A percentile compares a stretch with the other conserved stretches of the same genome.
Evolutionary conservation across 805 yeast species (phyloP).

Genomic region (Wickerhamiella musiphila): DNA sequence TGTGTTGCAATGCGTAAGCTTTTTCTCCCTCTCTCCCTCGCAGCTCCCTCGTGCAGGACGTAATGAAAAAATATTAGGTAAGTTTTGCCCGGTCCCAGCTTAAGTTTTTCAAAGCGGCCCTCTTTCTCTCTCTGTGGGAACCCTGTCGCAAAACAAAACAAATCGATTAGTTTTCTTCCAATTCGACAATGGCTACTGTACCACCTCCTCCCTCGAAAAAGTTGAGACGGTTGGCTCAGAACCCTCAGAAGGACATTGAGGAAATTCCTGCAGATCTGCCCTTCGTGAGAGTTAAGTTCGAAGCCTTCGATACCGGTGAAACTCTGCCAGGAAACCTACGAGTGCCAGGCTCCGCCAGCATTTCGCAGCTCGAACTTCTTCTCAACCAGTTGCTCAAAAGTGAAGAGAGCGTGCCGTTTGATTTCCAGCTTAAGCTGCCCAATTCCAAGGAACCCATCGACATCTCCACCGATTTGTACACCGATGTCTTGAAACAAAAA

Average conservation of each 20-base stretch:
- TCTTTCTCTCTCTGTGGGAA: too few species aligned
- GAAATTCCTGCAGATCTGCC: conserved; percentile 66
- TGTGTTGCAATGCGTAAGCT: too few species aligned
- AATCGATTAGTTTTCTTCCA: background rate
- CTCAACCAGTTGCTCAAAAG: conserved; percentile 49
- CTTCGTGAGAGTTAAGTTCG: conserved; percentile 71
- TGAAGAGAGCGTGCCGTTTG: conserved; percentile 82
- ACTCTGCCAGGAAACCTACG: conserved; percentile 67
- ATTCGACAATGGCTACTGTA: conserved; percentile 59
- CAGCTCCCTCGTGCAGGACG: too few species aligned
- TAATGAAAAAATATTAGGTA: conserved; percentile 6
- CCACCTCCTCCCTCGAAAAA: conserved; percentile 88
- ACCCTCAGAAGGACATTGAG: conserved; percentile 49
- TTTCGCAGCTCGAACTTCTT: conserved; percentile 72
- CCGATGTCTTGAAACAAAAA: conserved; percentile 73
- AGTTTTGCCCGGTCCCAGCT: background rate
- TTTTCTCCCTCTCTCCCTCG: too few species aligned
- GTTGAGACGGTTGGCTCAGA: conserved; percentile 69
- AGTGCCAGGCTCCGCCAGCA: conserved; percentile 80
- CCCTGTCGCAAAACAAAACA: too few species aligned
- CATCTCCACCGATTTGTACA: conserved; percentile 58
- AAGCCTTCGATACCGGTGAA: conserved; percentile 87
- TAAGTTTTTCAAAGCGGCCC: too few species aligned
- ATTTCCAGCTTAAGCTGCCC: conserved; percentile 52
- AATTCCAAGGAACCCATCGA: conserved; percentile 36